Base-by-base conservation (phyloP, 768 basidiomycete species). In the Leucosporidium creatinivorum region DNA sequence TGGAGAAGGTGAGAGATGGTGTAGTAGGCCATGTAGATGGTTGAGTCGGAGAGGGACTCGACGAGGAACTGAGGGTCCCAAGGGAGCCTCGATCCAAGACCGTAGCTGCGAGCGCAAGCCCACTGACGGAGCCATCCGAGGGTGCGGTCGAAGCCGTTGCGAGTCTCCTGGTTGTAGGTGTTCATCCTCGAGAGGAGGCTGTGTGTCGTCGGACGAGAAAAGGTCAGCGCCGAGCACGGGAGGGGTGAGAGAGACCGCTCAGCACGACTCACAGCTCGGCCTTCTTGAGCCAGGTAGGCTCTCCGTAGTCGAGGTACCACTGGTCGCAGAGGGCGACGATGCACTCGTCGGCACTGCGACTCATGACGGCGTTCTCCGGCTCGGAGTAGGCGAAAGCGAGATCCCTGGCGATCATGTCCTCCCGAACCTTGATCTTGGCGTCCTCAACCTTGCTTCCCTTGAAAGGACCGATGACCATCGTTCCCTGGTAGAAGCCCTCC, bases 251-350 rank as follows among this genome's bases (percentile, higher is more conserved):
- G 57, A 25, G 31, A 25, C 30, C 66, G 61, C 10, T 18, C 61
- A 36, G n/a, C 26, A 39, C 57, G 61, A 82, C 86, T 61, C 75
- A 91, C 91, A 83, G 86, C 78, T 92, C 89, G 8, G 91, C 85
- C 75, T 89, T 84, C 21, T 83, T 84, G 78, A 87, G 89, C 96
- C 96, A 99, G n/a, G 78, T 77, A 1, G 85, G 78, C 81, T 97
- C 92, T 73, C 94, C 96, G 74, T 97, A 99, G 79, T 98, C 92
- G 78, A 98, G 80, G 79, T 98, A 99, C 93, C 94, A 99, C 79
- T 99, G 96, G 77, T 99, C 96, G 85, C 93, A 93, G 72, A 99
- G 80, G 4, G 94, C 93, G 66, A 99, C 92, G 25, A 97, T 89
- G 80, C 96, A 99, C 79, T 97, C 94, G 76, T 99, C 96, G n/a